Conservation (phyloP, 2,329 filamentous ascomycete genomes). For the Verticillium alfalfae region DNA sequence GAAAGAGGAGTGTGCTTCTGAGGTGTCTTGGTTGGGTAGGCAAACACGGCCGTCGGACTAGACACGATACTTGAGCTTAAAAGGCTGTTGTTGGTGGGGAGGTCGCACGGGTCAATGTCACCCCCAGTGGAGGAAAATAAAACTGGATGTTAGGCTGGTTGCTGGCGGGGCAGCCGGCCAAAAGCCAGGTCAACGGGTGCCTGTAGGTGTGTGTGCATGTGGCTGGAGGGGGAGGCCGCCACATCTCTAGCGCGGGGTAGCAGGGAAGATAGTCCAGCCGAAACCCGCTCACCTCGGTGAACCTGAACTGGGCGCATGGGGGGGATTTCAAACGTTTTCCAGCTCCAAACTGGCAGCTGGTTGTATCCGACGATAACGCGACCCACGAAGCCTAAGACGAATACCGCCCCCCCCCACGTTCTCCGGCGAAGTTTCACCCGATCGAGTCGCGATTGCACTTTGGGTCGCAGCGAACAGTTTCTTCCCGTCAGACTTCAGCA, state of each 20-base stretch:
- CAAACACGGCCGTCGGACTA: background rate
- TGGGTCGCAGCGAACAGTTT: background rate
- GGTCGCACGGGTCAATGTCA: background rate
- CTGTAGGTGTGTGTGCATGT: background rate
- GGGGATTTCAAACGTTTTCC: conserved; percentile 28
- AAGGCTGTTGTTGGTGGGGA: background rate
- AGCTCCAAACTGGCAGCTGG: conserved; percentile 23
- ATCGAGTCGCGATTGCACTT: background rate
- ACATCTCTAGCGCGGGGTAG: background rate
- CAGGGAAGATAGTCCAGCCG: background rate
- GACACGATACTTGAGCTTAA: background rate
- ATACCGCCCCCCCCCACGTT: background rate
- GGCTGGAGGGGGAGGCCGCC: background rate
- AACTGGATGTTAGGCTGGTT: background rate
- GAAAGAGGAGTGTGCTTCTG: background rate
- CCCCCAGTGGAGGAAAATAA: background rate
- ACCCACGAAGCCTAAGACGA: background rate
- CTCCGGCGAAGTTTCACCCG: background rate
- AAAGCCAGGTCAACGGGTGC: background rate
- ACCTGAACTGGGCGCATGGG: background rate
- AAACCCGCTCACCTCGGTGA: background rate
- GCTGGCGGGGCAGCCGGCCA: background rate
- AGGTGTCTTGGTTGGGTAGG: background rate
- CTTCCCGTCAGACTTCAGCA: background rate
- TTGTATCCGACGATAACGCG: background rate